These are phyloP conservation scores for Fulvia fulva DNA, from an alignment of 2,329 filamentous ascomycete species.

Conservation along the genomic window DNA sequence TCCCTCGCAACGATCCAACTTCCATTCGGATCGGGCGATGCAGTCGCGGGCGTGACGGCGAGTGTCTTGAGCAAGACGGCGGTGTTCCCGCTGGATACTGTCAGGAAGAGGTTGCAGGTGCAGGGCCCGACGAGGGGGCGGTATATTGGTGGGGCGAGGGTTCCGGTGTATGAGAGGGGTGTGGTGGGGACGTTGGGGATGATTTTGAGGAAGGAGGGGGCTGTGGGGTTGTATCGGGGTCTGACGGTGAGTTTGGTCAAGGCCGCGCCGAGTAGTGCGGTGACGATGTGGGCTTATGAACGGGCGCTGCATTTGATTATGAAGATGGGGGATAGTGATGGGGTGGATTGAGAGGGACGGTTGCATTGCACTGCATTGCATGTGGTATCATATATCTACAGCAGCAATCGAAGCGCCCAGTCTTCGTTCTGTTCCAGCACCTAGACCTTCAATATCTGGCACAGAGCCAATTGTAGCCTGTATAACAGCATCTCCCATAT, in stretches of 20 bases:
- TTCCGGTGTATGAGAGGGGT: slow-evolving; percentile 72
- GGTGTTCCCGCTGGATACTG: slow-evolving; percentile 89
- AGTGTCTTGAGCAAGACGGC: slow-evolving; percentile 80
- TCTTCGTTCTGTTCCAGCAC: slow-evolving; percentile 1
- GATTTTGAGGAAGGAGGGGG: slow-evolving; percentile 70
- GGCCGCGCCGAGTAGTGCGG: slow-evolving; percentile 84
- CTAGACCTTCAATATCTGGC: slow-evolving; percentile 15
- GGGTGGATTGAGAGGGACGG: slow-evolving; percentile 16
- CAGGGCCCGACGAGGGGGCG: slow-evolving; percentile 77
- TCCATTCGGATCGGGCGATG: slow-evolving; percentile 70
- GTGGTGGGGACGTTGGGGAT: slow-evolving; percentile 62
- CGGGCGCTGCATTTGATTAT: slow-evolving; percentile 53
- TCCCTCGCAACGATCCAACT: slow-evolving; percentile 46
- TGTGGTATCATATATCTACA: neutral
- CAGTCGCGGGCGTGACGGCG: slow-evolving; percentile 73
- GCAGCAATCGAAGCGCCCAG: neutral
- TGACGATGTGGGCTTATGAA: slow-evolving; percentile 96
- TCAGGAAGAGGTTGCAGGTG: slow-evolving; percentile 89
- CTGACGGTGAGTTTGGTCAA: slow-evolving; percentile 86
- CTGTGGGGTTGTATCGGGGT: slow-evolving; percentile 79
- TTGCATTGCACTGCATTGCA: neutral
- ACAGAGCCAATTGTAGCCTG: slow-evolving; percentile 38
- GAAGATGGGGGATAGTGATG: slow-evolving; percentile 14
- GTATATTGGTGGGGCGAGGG: slow-evolving; percentile 69
- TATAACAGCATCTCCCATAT: slow-evolving; percentile 22